These are phyloP conservation scores for Cornus florida DNA, from an alignment of 148 eudicot genomes.

Conservation along the genomic window DNA sequence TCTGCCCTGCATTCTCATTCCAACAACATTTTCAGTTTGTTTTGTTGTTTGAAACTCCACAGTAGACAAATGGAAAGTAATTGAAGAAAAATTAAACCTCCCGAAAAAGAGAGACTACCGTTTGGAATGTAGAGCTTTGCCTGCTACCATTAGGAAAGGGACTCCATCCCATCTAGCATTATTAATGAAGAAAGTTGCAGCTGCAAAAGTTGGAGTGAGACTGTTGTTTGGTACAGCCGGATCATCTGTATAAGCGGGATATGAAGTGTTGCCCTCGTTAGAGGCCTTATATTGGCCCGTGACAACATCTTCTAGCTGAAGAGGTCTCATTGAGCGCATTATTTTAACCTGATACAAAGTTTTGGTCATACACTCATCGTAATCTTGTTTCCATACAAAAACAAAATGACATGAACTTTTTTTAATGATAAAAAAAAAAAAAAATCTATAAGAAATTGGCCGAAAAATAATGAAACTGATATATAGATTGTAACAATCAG, in stretches of 20 bases:
- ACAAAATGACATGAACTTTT: background rate
- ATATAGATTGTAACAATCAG: background rate
- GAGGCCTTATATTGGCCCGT: conserved; percentile 71
- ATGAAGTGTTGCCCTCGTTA: conserved; percentile 40
- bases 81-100: background rate
- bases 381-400: background rate
- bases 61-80: background rate
- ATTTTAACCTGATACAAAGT: conserved; percentile 53
- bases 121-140: conserved; percentile 59
- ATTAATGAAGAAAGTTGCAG: conserved; percentile 62
- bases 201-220: conserved; percentile 66
- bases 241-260: conserved; percentile 59
- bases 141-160: conserved; percentile 75
- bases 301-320: conserved; percentile 51
- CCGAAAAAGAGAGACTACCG: conserved; percentile 24
- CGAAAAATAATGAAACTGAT: background rate
- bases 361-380: too few relatives aligned
- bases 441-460: too few relatives aligned
- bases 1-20: conserved; percentile 54
- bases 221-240: conserved; percentile 55
- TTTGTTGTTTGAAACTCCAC: background rate
- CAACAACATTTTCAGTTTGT: background rate
- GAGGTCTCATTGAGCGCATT: conserved; percentile 57
- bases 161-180: conserved; percentile 92
- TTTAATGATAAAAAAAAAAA: background rate